A percentile compares a stretch with the other conserved stretches of the same genome.
These are phyloP conservation scores for Phoma sp. DNA, from an alignment of 2,329 filamentous ascomycete genomes.

Conservation along the genomic window DNA sequence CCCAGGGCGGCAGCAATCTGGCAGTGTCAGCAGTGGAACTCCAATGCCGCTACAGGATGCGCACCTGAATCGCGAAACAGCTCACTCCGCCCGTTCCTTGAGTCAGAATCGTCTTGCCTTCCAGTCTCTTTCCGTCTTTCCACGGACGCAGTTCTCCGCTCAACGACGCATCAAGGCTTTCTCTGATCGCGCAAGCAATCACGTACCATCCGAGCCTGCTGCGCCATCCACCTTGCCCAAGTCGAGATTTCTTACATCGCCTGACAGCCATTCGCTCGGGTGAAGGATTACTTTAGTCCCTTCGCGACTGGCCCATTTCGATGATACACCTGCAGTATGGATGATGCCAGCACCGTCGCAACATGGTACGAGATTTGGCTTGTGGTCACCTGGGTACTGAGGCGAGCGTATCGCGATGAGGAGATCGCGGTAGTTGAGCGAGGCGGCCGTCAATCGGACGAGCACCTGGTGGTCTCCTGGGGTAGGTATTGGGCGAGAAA, in stretches of 20 bases:
- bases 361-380: slow-evolving; percentile 22
- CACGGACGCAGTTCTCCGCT: slow-evolving; percentile 5
- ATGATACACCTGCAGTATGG: slow-evolving; percentile 29
- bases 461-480: slow-evolving; percentile 22
- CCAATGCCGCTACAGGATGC: background rate
- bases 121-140: slow-evolving; percentile 9
- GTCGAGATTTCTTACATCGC: slow-evolving; percentile 24
- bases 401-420: slow-evolving; percentile 20
- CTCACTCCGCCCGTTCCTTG: slow-evolving; percentile 62
- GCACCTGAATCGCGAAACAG: slow-evolving; percentile 36
- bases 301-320: slow-evolving; percentile 25
- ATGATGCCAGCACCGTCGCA: slow-evolving; percentile 31
- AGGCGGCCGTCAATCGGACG: slow-evolving; percentile 28
- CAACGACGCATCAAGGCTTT: slow-evolving; percentile 10
- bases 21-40: background rate
- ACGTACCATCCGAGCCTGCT: slow-evolving; percentile 41
- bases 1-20: slow-evolving; percentile 31
- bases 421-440: slow-evolving; percentile 35
- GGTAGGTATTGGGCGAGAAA: background rate
- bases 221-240: slow-evolving; percentile 30
- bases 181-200: slow-evolving; percentile 7
- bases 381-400: slow-evolving; percentile 23
- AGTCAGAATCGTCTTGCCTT: slow-evolving; percentile 59
- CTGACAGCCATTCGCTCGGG: slow-evolving; percentile 28
- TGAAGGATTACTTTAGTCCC: slow-evolving; percentile 19